Conservation (phyloP, 1,284 basidiomycete genomes). For the Rhodotorula sp. region DNA sequence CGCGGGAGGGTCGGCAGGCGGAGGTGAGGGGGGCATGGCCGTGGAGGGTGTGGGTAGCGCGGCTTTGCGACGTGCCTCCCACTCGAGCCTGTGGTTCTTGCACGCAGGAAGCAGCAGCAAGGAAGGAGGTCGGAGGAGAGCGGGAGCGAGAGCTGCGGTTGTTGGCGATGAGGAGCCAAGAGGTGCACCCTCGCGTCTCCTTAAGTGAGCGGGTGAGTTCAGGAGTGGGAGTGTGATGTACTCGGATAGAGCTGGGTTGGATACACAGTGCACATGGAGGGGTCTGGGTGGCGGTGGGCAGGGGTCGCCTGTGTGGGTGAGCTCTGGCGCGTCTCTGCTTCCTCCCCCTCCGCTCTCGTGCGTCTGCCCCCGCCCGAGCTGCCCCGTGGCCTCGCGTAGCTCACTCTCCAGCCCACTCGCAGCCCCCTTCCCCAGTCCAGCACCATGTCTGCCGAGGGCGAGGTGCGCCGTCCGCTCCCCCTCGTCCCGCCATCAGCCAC, state of each 20-base stretch:
- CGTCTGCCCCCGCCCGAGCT: not conserved
- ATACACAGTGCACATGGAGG: too few species aligned
- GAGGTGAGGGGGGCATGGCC: not conserved
- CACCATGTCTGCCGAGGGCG: constrained; percentile 31
- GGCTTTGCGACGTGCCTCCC: not conserved
- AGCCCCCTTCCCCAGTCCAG: not conserved
- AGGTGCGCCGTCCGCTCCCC: not conserved
- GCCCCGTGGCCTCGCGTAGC: constrained; percentile 1
- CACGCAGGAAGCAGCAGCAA: too few species aligned
- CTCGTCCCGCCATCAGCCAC: not conserved
- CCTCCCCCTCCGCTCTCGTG: not conserved
- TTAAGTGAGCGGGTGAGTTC: not conserved
- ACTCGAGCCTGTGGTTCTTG: too few species aligned
- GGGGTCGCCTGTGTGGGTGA: not conserved
- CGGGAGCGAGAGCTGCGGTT: too few species aligned
- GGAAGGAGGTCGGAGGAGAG: too few species aligned
- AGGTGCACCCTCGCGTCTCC: not conserved
- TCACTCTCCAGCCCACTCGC: not conserved
- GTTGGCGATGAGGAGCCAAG: not conserved
- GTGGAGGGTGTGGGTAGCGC: not conserved
- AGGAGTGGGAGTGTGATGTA: not conserved
- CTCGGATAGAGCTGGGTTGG: not conserved
- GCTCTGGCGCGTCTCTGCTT: not conserved
- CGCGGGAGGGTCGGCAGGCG: not conserved
- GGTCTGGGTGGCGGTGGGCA: not conserved